A percentile compares a stretch with the other conserved stretches of the same genome.
Evolutionary conservation across 257 asterid genomes (phyloP).

Genomic region (Solanum lignicaule): DNA sequence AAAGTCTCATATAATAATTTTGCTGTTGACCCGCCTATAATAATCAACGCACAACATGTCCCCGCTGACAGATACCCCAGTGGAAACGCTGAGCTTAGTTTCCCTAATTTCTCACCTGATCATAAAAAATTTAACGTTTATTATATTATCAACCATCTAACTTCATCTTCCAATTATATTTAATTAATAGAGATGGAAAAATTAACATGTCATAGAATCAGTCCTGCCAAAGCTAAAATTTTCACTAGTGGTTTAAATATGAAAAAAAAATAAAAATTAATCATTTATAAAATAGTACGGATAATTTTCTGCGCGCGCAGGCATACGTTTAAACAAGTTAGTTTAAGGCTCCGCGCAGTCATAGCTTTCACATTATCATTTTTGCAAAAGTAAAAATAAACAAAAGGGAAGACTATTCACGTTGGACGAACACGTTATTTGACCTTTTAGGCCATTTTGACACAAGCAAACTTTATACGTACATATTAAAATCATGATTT

Average conservation of each 20-base stretch:
- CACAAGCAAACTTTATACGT: not conserved
- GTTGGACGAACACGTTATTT: not conserved
- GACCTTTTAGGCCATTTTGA: not conserved
- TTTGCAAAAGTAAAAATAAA: not conserved
- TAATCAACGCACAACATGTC: slow-evolving; percentile 68
- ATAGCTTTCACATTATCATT: not conserved
- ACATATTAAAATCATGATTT: not conserved
- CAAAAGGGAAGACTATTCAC: not conserved
- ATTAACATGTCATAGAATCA: not conserved
- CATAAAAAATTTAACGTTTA: not conserved
- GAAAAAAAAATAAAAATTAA: no score
- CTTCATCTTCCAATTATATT: no score
- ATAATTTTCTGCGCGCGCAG: no score
- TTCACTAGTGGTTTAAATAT: no score
- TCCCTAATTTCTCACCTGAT: slow-evolving; percentile 22
- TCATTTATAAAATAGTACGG: no score
- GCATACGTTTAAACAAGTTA: no score
- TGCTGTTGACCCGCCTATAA: slow-evolving; percentile 69
- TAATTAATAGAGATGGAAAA: not conserved
- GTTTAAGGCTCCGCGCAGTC: not conserved
- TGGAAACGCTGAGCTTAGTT: slow-evolving; percentile 37
- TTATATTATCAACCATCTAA: no score
- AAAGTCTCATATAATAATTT: slow-evolving; percentile 48
- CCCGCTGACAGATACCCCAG: slow-evolving; percentile 68
- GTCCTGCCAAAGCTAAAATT: no score